Percentiles rank a stretch among this genome's conserved stretches.
Evolutionary conservation across 164 flowering plant genomes (phyloP).

Genomic region (Amborella trichopoda): DNA sequence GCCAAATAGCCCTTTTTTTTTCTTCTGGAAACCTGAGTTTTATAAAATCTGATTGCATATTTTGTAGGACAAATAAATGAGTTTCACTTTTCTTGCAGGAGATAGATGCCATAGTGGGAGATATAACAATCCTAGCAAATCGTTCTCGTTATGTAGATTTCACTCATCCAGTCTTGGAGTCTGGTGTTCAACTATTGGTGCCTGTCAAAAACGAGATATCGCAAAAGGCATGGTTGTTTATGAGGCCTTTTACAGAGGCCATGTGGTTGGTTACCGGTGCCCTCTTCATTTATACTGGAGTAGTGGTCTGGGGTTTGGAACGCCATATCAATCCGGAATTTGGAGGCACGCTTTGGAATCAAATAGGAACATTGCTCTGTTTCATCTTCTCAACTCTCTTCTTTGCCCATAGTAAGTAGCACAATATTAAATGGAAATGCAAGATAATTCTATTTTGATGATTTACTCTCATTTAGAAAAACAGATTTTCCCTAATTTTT

Average conservation of each 20-base stretch:
- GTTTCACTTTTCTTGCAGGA: slow-evolving; percentile 3
- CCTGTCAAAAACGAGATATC: slow-evolving; percentile 5
- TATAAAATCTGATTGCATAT: not conserved
- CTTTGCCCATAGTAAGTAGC: slow-evolving; percentile 20
- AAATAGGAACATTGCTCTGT: slow-evolving; percentile 16
- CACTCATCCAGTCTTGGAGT: slow-evolving; percentile 20
- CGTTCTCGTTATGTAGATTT: slow-evolving; percentile 23
- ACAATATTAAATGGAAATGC: too few species aligned
- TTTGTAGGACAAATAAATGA: not conserved
- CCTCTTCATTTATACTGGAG: slow-evolving; percentile 14
- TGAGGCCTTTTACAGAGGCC: slow-evolving; percentile 17
- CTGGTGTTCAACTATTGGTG: slow-evolving; percentile 21
- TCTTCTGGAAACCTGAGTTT: not conserved
- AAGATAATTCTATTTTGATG: too few species aligned
- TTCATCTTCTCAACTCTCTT: slow-evolving; percentile 20
- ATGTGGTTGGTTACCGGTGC: slow-evolving; percentile 21
- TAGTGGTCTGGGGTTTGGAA: slow-evolving; percentile 36
- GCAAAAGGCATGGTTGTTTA: slow-evolving; percentile 10
- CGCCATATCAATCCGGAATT: slow-evolving; percentile 9
- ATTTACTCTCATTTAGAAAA: too few species aligned
- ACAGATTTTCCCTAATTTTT: too few species aligned
- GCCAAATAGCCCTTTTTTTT: too few species aligned
- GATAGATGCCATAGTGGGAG: slow-evolving; percentile 4
- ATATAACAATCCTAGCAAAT: slow-evolving; percentile 11
- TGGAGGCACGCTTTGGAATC: slow-evolving; percentile 13